Evolutionary conservation across 1,284 basidiomycete species (phyloP).

Genomic region (Apiotrichum brassicae): DNA sequence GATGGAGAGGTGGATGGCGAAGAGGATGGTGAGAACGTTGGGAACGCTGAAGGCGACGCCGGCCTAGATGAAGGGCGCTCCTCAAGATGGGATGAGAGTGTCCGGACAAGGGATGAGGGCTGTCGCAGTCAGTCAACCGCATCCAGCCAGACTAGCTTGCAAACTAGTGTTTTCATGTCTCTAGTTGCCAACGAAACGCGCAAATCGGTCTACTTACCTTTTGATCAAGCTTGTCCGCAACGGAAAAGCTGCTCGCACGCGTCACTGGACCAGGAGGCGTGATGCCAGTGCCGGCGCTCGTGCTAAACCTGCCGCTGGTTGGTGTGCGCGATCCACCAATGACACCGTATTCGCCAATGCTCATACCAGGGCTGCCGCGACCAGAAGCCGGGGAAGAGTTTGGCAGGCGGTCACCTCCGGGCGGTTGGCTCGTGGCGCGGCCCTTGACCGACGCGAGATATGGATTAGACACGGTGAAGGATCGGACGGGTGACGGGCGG

Average conservation of each 20-base stretch:
- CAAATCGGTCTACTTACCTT: conserved; percentile 8
- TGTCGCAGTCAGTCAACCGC: conserved; percentile 12
- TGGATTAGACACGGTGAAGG: conserved; percentile 17
- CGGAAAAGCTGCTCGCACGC: conserved; percentile 42
- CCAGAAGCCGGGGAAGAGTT: conserved; percentile 32
- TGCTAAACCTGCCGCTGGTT: conserved; percentile 9
- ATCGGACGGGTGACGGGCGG: conserved; percentile 18
- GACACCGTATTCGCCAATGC: conserved; percentile 32
- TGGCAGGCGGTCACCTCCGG: conserved; percentile 30
- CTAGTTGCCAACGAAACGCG: too few relatives aligned
- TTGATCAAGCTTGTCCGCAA: conserved; percentile 11
- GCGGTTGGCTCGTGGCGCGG: conserved; percentile 38
- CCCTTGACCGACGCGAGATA: conserved; percentile 24
- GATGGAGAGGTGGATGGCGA: conserved; percentile 32
- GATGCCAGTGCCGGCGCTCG: neutral
- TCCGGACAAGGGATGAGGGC: conserved; percentile 29
- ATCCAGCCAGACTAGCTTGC: neutral
- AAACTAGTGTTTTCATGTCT: too few relatives aligned
- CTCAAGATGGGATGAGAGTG: conserved; percentile 42
- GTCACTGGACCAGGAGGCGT: conserved; percentile 14
- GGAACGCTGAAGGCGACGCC: conserved; percentile 32
- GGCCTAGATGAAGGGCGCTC: conserved; percentile 34
- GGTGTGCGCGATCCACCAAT: conserved; percentile 40
- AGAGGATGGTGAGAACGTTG: conserved; percentile 42
- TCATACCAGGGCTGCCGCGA: conserved; percentile 26